Evolutionary conservation across 1,284 basidiomycete genomes (phyloP), one percentile per base, ranked within the genome.

Genomic region (Rhizoctonia solani): DNA sequence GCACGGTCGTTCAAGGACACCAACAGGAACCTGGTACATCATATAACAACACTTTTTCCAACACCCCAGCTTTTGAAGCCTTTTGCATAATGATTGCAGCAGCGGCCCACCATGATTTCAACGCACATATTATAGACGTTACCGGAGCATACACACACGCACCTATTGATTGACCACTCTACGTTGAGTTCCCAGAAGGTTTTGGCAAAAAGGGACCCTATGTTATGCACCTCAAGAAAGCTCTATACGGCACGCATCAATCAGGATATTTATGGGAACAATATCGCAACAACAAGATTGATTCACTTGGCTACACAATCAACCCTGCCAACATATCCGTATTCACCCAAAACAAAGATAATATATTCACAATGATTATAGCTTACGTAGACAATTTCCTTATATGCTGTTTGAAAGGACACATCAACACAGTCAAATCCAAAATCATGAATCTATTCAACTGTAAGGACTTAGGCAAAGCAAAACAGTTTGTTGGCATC

Each of bases 401-500:
- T 34, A 59, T 59, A 23, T 59, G 42, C 56, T 46, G 41, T 19
- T 47, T 44, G 3, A 5, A 11, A 47, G 56, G 56, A 13, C 42
- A 49, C 56, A 46, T 59, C 25, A 29, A 54, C 11, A 19, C 30
- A 3, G 25, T 56, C 54, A 56, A 56, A 25, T 25, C n/a, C 37
- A 46, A 61, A 49, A 32, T 61, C 25, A 44, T 61, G 9, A 30
- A 21, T 34, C 32, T 49, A 8, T 49, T 61, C 44, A 23, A 61
- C 19, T 61, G 56, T 30, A 72, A 71, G 34, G 56, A 66, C 32
- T 56, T 72, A 1, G 69, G 69, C 30, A 25, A 63, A 9, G 58
- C 69, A 6, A 34, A 67, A 41, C 68, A 65, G 41, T 66, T 72
- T 34, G 39, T 69, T 4, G 69, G 69, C 19, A 70, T 70, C 21